phyloP scores from a whole-genome alignment of 1,139 yeast species.

The Yamadazyma conglobata region DNA sequence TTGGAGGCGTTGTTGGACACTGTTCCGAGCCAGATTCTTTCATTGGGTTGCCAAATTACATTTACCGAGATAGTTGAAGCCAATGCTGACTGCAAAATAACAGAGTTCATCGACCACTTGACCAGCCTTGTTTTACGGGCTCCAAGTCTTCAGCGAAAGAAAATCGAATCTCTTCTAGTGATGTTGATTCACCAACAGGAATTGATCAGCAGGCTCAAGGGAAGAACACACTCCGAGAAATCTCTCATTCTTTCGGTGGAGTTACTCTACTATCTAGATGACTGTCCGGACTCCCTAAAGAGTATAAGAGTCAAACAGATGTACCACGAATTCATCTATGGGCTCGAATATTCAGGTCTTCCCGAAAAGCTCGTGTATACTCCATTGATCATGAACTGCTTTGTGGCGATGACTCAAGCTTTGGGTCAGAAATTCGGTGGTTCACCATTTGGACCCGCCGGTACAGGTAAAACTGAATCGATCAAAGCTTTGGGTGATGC shows the following conservation, averaged over 20 bases:
- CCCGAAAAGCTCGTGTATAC: slow-evolving; percentile 77
- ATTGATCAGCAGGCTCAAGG: slow-evolving; percentile 16
- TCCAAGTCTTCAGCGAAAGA: slow-evolving; percentile 35
- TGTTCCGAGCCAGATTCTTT: slow-evolving; percentile 57
- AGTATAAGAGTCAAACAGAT: slow-evolving; percentile 54
- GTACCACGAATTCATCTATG: slow-evolving; percentile 54
- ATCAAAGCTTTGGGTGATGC: slow-evolving; percentile 80
- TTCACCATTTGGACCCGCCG: slow-evolving; percentile 95
- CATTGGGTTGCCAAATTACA: slow-evolving; percentile 55
- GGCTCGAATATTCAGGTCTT: slow-evolving; percentile 80
- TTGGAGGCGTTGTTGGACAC: slow-evolving; percentile 12
- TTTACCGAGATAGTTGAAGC: slow-evolving; percentile 50
- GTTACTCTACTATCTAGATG: slow-evolving; percentile 47
- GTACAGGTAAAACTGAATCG: slow-evolving; percentile 95
- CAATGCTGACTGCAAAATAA: too few relatives aligned
- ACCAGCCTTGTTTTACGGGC: slow-evolving; percentile 18
- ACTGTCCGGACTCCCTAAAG: slow-evolving; percentile 20
- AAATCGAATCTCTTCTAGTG: slow-evolving; percentile 57
- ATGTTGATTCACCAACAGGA: slow-evolving; percentile 65
- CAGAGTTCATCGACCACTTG: too few relatives aligned
- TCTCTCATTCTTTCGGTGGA: slow-evolving; percentile 23
- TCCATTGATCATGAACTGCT: slow-evolving; percentile 65
- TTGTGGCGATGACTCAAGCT: slow-evolving; percentile 71
- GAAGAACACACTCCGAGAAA: too few relatives aligned
- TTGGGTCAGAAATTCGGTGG: slow-evolving; percentile 78